phyloP scores from a whole-genome alignment of 148 eudicot genomes.

The Cornus florida region DNA sequence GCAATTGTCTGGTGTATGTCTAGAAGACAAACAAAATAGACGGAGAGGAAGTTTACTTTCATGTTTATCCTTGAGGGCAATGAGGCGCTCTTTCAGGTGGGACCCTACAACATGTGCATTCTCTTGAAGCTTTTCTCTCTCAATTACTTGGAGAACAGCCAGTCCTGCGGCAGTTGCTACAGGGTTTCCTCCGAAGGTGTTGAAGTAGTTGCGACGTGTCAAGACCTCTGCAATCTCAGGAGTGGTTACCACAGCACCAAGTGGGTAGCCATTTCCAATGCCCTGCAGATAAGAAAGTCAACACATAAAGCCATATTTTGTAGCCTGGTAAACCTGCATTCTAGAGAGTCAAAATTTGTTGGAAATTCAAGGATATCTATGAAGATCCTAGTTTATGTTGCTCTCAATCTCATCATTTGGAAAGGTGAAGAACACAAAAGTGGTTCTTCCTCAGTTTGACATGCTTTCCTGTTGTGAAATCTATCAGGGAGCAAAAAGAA shows the following conservation, averaged over 20 bases:
- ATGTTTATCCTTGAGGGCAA: conserved; percentile 66
- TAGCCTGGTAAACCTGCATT: no score
- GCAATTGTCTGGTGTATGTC: background rate
- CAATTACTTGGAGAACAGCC: conserved; percentile 92
- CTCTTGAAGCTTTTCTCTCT: conserved; percentile 87
- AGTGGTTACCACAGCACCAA: conserved; percentile 96
- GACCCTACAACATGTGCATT: conserved; percentile 84
- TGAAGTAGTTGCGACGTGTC: conserved; percentile 82
- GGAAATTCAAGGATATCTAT: no score
- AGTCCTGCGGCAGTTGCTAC: conserved; percentile 91
- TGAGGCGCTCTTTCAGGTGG: conserved; percentile 73
- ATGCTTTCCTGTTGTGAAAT: background rate
- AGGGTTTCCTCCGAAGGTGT: conserved; percentile 98
- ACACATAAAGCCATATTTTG: background rate
- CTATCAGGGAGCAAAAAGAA: background rate
- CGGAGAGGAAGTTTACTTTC: conserved; percentile 51
- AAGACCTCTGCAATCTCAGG: conserved; percentile 91
- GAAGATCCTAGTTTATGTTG: background rate
- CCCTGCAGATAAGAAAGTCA: conserved; percentile 46
- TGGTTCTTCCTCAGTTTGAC: background rate
- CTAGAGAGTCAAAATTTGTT: no score
- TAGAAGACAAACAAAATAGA: background rate
- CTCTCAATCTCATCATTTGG: background rate
- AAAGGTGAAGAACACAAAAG: background rate
- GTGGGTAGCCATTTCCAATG: conserved; percentile 95